Conservation (phyloP, 1,284 basidiomycete species). For the Schizophyllum amplum region DNA sequence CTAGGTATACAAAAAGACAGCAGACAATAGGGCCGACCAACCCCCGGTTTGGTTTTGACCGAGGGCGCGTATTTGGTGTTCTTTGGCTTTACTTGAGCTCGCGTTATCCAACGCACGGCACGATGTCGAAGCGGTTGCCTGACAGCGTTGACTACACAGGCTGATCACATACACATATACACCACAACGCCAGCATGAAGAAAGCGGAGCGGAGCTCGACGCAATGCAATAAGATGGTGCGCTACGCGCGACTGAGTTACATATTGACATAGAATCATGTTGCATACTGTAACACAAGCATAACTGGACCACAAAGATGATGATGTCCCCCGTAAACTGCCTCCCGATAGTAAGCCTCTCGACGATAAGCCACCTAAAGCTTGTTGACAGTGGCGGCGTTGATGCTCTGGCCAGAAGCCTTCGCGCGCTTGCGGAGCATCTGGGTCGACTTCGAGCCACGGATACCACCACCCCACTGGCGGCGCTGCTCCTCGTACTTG, state of each 20-base stretch:
- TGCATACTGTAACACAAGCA: background rate
- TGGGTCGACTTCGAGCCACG: conserved; percentile 90
- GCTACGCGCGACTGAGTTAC: background rate
- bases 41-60: too few relatives aligned
- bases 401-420: conserved; percentile 70
- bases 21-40: too few relatives aligned
- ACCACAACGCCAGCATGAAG: too few relatives aligned
- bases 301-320: too few relatives aligned
- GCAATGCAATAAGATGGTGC: background rate
- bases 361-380: conserved; percentile 33
- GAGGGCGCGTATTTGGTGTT: too few relatives aligned
- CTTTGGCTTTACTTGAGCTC: too few relatives aligned
- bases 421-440: conserved; percentile 92
- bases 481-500: conserved; percentile 89
- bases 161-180: too few relatives aligned
- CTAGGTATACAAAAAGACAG: too few relatives aligned
- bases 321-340: background rate
- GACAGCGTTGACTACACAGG: too few relatives aligned
- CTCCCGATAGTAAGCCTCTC: background rate
- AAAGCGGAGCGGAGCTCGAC: background rate
- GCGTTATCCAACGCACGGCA: too few relatives aligned
- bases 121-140: too few relatives aligned
- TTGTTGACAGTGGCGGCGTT: conserved; percentile 50
- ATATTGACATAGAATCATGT: background rate
- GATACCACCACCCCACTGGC: conserved; percentile 94